phyloP scores from a whole-genome alignment of 1,284 basidiomycete genomes.

The Tremellales sp. region DNA sequence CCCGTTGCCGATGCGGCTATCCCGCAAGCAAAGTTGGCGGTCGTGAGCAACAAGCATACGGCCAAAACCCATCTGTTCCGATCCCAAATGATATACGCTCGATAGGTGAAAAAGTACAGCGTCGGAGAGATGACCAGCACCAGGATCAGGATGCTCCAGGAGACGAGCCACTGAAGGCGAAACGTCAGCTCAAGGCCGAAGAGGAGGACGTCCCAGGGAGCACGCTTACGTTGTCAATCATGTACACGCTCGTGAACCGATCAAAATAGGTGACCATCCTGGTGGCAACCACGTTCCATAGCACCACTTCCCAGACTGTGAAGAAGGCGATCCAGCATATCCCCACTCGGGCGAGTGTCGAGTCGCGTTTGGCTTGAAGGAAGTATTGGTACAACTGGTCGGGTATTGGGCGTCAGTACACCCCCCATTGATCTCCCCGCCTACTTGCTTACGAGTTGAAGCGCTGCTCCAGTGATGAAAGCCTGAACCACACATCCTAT shows the following conservation, averaged over 20 bases:
- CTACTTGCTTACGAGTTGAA: too few species aligned
- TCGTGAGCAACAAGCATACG: constrained; percentile 1
- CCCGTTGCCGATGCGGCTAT: too few species aligned
- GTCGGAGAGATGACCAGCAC: constrained; percentile 1
- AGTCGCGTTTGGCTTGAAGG: constrained; percentile 3
- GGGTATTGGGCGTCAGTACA: too few species aligned
- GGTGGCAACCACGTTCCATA: neutral
- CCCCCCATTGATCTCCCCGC: too few species aligned
- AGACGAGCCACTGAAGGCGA: neutral
- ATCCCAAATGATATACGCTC: constrained; percentile 8
- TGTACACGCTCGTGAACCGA: neutral
- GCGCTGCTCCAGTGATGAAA: too few species aligned
- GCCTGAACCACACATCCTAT: too few species aligned
- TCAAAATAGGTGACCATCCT: neutral
- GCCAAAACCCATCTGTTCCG: neutral
- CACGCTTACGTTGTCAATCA: constrained; percentile 4
- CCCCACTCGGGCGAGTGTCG: neutral
- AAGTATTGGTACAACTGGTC: constrained; percentile 4
- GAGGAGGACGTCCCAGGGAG: neutral
- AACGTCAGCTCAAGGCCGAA: neutral
- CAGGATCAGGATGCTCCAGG: constrained; percentile 1
- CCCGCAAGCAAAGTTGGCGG: neutral
- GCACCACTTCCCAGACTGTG: neutral
- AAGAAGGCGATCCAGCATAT: neutral
- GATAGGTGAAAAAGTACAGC: constrained; percentile 5